phyloP scores from a whole-genome alignment of 1,284 basidiomycete genomes.

The Ceratobasidium theobromae region DNA sequence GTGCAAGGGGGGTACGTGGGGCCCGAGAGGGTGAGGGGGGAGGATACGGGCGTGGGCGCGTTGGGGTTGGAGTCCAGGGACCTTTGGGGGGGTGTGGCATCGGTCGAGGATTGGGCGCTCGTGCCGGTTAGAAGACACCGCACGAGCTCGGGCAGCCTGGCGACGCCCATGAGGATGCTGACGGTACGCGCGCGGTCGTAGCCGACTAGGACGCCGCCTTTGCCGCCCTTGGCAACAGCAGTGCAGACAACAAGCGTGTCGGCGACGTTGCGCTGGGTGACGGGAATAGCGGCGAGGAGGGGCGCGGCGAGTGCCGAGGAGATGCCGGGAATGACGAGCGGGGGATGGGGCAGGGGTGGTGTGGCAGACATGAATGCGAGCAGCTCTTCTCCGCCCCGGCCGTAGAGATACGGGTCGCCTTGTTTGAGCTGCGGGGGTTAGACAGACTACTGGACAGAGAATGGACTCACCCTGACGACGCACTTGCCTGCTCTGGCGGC shows the following conservation, averaged over 20 bases:
- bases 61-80: conserved; percentile 9
- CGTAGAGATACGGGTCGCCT: conserved; percentile 95
- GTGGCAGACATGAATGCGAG: conserved; percentile 78
- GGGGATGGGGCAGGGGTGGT: conserved; percentile 62
- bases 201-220: conserved; percentile 80
- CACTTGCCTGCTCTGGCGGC: conserved; percentile 78
- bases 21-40: conserved; percentile 46
- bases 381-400: conserved; percentile 91
- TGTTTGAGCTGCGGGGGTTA: conserved; percentile 72
- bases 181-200: conserved; percentile 83
- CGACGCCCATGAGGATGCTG: conserved; percentile 93
- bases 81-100: conserved; percentile 8
- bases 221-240: conserved; percentile 86
- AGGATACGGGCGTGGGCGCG: conserved; percentile 37
- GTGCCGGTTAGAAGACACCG: conserved; percentile 51
- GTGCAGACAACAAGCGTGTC: conserved; percentile 90
- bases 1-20: conserved; percentile 69
- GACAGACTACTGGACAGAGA: background rate
- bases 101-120: too few relatives aligned
- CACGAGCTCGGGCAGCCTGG: conserved; percentile 74
- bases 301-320: conserved; percentile 88
- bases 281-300: conserved; percentile 84
- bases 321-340: conserved; percentile 86
- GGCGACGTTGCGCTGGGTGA: conserved; percentile 93
- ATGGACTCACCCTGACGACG: conserved; percentile 73